Conservation (phyloP, 1,284 basidiomycete genomes). For the Cryptococcus sp. region DNA sequence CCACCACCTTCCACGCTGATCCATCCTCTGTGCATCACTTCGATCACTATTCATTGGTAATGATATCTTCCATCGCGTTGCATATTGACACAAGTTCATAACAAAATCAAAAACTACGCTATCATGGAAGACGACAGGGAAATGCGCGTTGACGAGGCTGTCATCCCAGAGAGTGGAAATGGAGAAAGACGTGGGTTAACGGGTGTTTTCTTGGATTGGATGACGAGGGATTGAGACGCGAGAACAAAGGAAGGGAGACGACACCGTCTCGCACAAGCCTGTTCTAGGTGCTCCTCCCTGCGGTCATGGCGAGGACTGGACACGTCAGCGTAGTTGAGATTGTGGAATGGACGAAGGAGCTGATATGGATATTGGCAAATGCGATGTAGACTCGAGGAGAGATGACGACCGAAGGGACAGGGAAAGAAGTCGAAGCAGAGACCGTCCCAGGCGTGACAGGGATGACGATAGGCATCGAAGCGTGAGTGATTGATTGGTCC, state of each 20-base stretch:
- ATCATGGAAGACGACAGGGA: constrained; percentile 47
- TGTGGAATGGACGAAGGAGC: not conserved
- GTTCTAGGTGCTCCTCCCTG: too few relatives aligned
- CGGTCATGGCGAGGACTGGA: not conserved
- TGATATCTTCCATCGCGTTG: too few relatives aligned
- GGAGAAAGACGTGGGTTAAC: constrained; percentile 29
- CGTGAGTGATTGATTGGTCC: constrained; percentile 51
- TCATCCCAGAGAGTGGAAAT: constrained; percentile 24
- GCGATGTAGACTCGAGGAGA: constrained; percentile 21
- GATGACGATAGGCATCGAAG: constrained; percentile 57
- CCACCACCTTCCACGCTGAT: too few relatives aligned
- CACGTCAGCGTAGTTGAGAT: constrained; percentile 2
- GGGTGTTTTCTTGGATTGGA: constrained; percentile 5
- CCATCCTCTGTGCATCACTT: too few relatives aligned
- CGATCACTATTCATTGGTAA: too few relatives aligned
- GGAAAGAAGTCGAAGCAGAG: constrained; percentile 32
- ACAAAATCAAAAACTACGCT: not conserved
- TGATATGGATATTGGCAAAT: constrained; percentile 3
- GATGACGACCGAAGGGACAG: constrained; percentile 24
- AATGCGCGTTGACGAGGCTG: constrained; percentile 38
- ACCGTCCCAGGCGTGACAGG: constrained; percentile 49
- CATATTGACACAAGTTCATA: not conserved
- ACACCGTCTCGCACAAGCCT: not conserved
- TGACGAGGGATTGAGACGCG: not conserved
- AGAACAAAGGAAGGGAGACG: constrained; percentile 2